Evolutionary conservation across 139 green algal species (phyloP).

Genomic region (Edaphochlamys debaryana): DNA sequence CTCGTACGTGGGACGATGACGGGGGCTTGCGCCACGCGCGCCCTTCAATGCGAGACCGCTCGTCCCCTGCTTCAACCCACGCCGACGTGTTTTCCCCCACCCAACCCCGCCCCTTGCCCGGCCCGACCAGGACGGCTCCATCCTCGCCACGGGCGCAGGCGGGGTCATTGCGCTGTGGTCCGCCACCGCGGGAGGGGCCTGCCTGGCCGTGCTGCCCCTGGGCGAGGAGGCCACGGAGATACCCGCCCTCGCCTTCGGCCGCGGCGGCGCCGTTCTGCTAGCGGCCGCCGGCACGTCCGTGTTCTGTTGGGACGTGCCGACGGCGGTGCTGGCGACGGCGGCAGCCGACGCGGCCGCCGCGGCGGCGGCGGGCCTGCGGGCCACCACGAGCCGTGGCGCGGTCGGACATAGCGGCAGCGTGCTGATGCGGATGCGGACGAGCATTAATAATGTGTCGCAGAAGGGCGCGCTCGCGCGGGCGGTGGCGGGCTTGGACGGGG

Average conservation of each 20-base stretch:
- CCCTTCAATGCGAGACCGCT: too few relatives aligned
- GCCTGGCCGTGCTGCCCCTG: constrained; percentile 20
- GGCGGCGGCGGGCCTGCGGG: background rate
- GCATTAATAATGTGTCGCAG: background rate
- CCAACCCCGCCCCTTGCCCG: too few relatives aligned
- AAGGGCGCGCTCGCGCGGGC: too few relatives aligned
- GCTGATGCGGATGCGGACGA: background rate
- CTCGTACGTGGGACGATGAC: too few relatives aligned
- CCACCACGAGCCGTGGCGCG: background rate
- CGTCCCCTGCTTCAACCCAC: too few relatives aligned
- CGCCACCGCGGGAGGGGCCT: background rate
- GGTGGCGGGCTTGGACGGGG: too few relatives aligned
- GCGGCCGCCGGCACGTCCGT: background rate
- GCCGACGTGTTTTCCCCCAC: too few relatives aligned
- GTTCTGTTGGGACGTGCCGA: constrained; percentile 9
- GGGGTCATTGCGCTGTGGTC: constrained; percentile 12
- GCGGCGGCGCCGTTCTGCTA: constrained; percentile 3
- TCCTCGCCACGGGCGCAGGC: constrained; percentile 1
- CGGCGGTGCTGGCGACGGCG: constrained; percentile 16
- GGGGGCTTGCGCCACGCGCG: too few relatives aligned
- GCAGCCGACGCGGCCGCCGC: background rate
- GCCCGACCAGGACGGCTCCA: background rate
- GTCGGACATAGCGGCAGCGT: background rate
- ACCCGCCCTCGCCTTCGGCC: constrained; percentile 6
- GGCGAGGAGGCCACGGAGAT: background rate